Percentiles rank a stretch among this genome's conserved stretches.
Conservation (phyloP, 495 filamentous ascomycete genomes). For the Talaromyces stipitatus region DNA sequence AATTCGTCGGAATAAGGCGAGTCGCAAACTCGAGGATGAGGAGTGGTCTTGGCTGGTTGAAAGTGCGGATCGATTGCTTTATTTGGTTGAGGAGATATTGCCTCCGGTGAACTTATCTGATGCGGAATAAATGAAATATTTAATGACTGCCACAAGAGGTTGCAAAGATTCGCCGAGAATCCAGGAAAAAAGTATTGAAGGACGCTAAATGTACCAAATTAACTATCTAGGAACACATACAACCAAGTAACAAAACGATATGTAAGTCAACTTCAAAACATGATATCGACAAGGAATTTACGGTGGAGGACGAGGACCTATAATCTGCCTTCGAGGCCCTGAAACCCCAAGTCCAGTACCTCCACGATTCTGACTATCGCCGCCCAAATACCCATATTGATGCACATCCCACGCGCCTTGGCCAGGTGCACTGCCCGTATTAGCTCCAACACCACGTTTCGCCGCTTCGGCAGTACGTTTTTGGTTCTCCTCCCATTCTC, state of each 20-base stretch:
- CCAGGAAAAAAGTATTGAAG: neutral
- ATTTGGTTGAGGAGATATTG: constrained; percentile 24
- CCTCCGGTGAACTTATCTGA: neutral
- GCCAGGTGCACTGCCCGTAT: constrained; percentile 46
- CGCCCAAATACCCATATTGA: constrained; percentile 82
- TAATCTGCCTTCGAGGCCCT: constrained; percentile 69
- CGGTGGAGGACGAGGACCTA: constrained; percentile 64
- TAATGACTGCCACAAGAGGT: neutral
- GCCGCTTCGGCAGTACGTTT: constrained; percentile 56
- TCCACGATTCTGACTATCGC: constrained; percentile 74
- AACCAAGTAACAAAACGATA: neutral
- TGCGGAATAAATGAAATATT: neutral
- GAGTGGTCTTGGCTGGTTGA: constrained; percentile 34
- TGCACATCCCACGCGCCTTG: constrained; percentile 73
- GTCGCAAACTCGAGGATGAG: constrained; percentile 26
- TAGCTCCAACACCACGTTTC: constrained; percentile 29
- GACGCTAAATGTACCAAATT: neutral
- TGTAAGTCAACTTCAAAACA: neutral
- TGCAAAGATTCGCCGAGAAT: neutral
- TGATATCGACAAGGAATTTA: constrained; percentile 11
- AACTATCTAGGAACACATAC: neutral
- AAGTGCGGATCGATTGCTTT: constrained; percentile 32
- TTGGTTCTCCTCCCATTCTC: constrained; percentile 93
- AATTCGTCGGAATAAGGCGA: constrained; percentile 28
- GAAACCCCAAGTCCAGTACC: constrained; percentile 60